These are phyloP conservation scores for Heliocybe sulcata DNA, from an alignment of 1,284 basidiomycete genomes.

Conservation along the genomic window DNA sequence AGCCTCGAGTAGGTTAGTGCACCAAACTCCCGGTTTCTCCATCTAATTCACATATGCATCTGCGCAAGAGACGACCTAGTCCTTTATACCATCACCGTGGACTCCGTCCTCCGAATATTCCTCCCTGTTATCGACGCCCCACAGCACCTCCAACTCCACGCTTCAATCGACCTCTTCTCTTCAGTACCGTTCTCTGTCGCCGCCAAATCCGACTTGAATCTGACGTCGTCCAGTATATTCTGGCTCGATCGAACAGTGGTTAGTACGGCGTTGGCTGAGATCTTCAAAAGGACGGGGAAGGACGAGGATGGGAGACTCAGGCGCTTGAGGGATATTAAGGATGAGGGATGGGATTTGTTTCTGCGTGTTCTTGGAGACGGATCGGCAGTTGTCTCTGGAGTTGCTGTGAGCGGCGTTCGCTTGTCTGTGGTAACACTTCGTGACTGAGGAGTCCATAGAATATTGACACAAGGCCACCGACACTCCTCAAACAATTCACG, in stretches of 20 bases:
- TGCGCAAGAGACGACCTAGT: conserved; percentile 60
- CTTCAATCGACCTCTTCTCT: conserved; percentile 60
- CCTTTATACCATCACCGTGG: conserved; percentile 70
- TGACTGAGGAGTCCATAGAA: conserved; percentile 39
- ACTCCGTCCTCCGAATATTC: conserved; percentile 77
- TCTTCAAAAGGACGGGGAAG: conserved; percentile 18
- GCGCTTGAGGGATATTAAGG: conserved; percentile 49
- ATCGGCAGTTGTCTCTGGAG: conserved; percentile 61
- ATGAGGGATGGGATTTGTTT: conserved; percentile 77
- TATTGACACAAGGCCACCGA: conserved; percentile 85
- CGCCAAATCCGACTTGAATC: conserved; percentile 19
- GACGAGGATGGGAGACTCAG: conserved; percentile 37
- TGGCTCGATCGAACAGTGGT: conserved; percentile 60
- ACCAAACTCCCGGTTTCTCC: conserved; percentile 3
- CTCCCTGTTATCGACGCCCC: conserved; percentile 84
- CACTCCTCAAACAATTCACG: conserved; percentile 71
- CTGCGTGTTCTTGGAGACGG: conserved; percentile 68
- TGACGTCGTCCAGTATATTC: conserved; percentile 43
- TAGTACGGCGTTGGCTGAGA: conserved; percentile 36
- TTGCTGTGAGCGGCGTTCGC: conserved; percentile 48
- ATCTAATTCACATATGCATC: conserved; percentile 4
- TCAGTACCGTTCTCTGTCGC: conserved; percentile 34
- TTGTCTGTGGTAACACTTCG: conserved; percentile 1
- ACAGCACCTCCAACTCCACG: conserved; percentile 78
- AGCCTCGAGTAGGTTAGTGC: conserved; percentile 55